A percentile compares a stretch with the other conserved stretches of the same genome.
These are phyloP conservation scores for Cercophora scortea DNA, from an alignment of 495 filamentous ascomycete genomes.

Conservation along the genomic window DNA sequence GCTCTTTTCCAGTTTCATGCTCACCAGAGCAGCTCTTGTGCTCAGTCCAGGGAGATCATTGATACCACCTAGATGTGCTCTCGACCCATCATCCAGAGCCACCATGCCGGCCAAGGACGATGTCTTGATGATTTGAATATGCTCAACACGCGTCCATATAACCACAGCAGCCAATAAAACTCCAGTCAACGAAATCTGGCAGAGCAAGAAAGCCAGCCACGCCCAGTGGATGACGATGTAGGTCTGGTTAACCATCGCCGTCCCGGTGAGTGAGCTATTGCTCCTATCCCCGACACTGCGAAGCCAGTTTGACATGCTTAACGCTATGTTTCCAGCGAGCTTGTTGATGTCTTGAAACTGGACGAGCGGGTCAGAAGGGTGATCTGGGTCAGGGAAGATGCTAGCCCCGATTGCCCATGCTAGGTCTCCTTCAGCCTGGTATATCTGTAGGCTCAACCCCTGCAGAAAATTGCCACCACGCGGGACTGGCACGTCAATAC, in stretches of 20 bases:
- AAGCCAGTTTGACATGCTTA: too few species aligned
- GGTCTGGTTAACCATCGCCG: not conserved
- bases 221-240: conserved; percentile 1
- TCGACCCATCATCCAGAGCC: not conserved
- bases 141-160: not conserved
- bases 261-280: conserved; percentile 2
- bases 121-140: conserved; percentile 3
- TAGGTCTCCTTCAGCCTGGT: too few species aligned
- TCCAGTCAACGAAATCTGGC: not conserved
- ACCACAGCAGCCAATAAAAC: conserved; percentile 1
- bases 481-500: too few species aligned
- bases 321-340: too few species aligned
- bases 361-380: too few species aligned
- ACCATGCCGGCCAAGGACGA: conserved; percentile 2
- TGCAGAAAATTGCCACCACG: too few species aligned
- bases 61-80: not conserved
- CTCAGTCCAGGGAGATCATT: not conserved
- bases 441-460: too few species aligned
- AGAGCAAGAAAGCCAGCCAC: not conserved
- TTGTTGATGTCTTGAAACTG: too few species aligned
- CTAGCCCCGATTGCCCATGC: too few species aligned
- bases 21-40: not conserved
- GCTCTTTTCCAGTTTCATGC: not conserved
- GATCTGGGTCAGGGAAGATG: too few species aligned
- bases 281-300: too few species aligned